A percentile compares a stretch with the other conserved stretches of the same genome.
Conservation (phyloP, 2,329 filamentous ascomycete genomes). For the Aschersonia sp. region DNA sequence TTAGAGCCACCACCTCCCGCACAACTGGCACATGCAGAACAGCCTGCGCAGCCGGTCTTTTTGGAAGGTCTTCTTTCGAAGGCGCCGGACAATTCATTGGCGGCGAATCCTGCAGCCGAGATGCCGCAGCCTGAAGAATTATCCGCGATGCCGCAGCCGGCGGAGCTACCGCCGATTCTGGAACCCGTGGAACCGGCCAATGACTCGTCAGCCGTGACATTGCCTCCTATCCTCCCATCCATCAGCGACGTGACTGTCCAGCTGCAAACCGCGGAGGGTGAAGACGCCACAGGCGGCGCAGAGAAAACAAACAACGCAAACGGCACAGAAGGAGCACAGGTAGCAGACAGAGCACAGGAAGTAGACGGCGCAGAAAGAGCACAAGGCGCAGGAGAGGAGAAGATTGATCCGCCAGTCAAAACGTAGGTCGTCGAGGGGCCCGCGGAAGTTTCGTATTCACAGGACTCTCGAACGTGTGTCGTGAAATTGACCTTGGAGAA, state of each 20-base stretch:
- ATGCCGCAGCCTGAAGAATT: neutral
- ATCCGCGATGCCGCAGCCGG: neutral
- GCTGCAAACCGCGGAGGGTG: neutral
- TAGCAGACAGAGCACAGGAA: too few species aligned
- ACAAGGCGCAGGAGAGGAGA: too few species aligned
- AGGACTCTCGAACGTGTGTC: too few species aligned
- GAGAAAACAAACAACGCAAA: too few species aligned
- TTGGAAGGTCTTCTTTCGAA: neutral
- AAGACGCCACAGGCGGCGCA: conserved; percentile 3
- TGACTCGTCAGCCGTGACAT: neutral
- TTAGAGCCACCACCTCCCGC: too few species aligned
- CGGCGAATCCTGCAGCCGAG: neutral
- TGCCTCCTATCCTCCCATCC: neutral
- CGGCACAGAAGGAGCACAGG: too few species aligned
- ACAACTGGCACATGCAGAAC: neutral
- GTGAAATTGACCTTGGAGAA: too few species aligned
- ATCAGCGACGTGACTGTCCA: neutral
- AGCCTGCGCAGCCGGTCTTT: neutral
- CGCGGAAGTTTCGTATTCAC: too few species aligned
- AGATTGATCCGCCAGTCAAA: too few species aligned
- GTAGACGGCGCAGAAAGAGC: too few species aligned
- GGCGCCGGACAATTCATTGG: neutral
- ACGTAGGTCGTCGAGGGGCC: too few species aligned
- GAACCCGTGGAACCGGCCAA: neutral
- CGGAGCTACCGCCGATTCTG: neutral